Percentiles rank a stretch among this genome's conserved stretches.
phyloP scores from a whole-genome alignment of 1,284 basidiomycete genomes.

The Ceratobasidium sp. region DNA sequence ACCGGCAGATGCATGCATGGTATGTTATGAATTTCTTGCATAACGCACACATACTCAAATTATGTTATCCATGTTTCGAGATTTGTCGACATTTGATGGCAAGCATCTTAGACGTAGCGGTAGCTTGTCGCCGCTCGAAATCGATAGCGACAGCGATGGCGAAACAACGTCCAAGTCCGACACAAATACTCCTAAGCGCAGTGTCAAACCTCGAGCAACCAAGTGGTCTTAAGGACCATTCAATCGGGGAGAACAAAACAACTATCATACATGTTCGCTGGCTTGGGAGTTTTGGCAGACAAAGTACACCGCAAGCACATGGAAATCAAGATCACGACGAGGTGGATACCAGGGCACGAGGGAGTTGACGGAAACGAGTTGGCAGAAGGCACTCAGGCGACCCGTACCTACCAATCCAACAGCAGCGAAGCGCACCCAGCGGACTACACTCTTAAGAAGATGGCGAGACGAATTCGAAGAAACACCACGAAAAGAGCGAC shows the following conservation, averaged over 20 bases:
- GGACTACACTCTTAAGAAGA: neutral
- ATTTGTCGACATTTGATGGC: neutral
- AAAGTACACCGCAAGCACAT: neutral
- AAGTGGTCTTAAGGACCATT: conserved; percentile 18
- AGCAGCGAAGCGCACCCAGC: too few relatives aligned
- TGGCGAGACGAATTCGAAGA: neutral
- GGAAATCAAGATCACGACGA: neutral
- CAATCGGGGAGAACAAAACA: neutral
- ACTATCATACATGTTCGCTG: neutral
- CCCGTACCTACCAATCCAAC: too few relatives aligned
- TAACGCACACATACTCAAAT: neutral
- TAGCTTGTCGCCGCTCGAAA: neutral
- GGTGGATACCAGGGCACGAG: conserved; percentile 11
- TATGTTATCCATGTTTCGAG: neutral
- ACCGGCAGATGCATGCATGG: neutral
- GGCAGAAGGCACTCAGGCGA: neutral
- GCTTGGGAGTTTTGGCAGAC: neutral
- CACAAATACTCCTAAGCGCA: too few relatives aligned
- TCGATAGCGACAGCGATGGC: neutral
- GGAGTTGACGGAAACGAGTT: neutral
- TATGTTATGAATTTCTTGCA: neutral
- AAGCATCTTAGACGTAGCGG: neutral
- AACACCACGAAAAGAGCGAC: neutral
- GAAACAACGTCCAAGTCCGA: neutral
- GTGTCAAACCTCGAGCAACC: too few relatives aligned